Base-by-base conservation (phyloP, 1,284 basidiomycete genomes). In the Cystobasidium slooffiae region DNA sequence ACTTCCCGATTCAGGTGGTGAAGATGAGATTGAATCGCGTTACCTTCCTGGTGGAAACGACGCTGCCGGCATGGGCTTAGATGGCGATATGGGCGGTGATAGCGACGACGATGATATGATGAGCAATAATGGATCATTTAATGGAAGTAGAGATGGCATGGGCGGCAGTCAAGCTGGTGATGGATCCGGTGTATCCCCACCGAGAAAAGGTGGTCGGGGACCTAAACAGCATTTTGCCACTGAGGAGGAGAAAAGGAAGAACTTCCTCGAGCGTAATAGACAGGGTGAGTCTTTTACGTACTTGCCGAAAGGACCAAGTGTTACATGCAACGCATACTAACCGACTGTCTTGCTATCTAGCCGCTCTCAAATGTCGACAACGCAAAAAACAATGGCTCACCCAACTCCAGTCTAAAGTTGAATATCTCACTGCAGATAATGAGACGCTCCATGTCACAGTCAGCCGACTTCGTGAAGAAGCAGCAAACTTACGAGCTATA, bases 361-460 rank as follows among this genome's bases (percentile, higher is more conserved):
- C 96, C 74, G 96, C 96, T 3, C 88, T 98, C 80, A 99, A 99
- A 84, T 99, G 97, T 83, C 92, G 96, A 51, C 96, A 99, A 82
- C 90, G 96, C 72, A 99, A 99, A 84, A 99, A 99, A 84, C 94
- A 94, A 6, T 99, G 97, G 96, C 87, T 98, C 37, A 87, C 89
- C 31, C 91, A 93, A 78, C 85, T 99, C 20, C 96, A 99, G 83
- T 89, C 90, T 68, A 96, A 96, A 81, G 93, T 95, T 81, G 95
- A 98, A 82, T 92, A 87, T 78, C 87, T 98, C 41, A 86, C 88
- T 41, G 89, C 90, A 78, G 96, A 98, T 84, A 99, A 99, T 83
- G 94, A 98, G 82, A 89, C 93, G n/a, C 88, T 99, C 37, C 84
- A 86, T 63, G 81, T 83, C 56, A 87, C 86, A 7, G 83, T 87